A percentile compares a stretch with the other conserved stretches of the same genome.
These are phyloP conservation scores for Celoporthe dispersa DNA, from an alignment of 2,329 filamentous ascomycete species.

Conservation along the genomic window DNA sequence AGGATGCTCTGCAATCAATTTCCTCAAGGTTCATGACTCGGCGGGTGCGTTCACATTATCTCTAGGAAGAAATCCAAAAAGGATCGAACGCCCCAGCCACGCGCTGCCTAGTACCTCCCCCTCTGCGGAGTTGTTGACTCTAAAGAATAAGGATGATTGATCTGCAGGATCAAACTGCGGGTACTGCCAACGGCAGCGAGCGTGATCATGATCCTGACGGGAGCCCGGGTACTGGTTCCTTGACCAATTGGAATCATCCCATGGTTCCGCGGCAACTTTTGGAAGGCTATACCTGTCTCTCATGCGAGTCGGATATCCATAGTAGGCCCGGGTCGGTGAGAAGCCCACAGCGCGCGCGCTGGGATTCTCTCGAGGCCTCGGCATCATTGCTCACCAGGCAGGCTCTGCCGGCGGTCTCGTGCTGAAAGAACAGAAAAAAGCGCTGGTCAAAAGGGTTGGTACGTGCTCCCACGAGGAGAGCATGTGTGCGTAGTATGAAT, in stretches of 20 bases:
- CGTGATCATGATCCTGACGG: neutral
- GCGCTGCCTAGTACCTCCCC: neutral
- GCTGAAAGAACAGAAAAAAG: too few relatives aligned
- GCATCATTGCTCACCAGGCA: too few relatives aligned
- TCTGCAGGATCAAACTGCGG: slow-evolving; percentile 1
- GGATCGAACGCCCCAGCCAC: too few relatives aligned
- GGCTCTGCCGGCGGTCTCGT: neutral
- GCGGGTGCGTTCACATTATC: neutral
- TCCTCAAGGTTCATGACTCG: neutral
- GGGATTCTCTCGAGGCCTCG: too few relatives aligned
- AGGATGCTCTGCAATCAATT: neutral
- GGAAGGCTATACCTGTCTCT: neutral
- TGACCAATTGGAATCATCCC: neutral
- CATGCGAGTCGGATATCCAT: neutral
- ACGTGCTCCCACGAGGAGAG: too few relatives aligned
- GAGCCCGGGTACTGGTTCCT: neutral
- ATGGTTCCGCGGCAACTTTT: neutral
- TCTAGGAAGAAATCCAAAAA: neutral
- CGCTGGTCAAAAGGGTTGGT: too few relatives aligned
- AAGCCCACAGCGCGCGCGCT: neutral
- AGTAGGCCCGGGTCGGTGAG: neutral
- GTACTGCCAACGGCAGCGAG: neutral
- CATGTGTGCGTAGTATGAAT: too few relatives aligned
- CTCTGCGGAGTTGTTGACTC: neutral
- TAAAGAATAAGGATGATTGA: neutral